Conservation (phyloP, 2,329 filamentous ascomycete species). For the Sporothrix brasiliensis region DNA sequence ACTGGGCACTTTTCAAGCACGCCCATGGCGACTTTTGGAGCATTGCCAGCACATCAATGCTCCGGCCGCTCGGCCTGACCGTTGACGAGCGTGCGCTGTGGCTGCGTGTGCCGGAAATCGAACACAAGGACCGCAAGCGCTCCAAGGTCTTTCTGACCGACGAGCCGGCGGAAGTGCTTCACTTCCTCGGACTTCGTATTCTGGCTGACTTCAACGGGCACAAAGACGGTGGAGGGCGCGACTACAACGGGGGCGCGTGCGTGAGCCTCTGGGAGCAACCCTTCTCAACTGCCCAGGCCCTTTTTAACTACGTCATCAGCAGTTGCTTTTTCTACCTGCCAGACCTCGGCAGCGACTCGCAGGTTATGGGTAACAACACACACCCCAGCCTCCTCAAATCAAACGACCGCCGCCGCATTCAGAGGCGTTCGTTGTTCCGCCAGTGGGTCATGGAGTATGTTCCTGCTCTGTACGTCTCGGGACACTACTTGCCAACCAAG, state of each 20-base stretch:
- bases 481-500: constrained; percentile 34
- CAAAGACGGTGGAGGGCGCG: constrained; percentile 24
- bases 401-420: constrained; percentile 62
- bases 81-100: constrained; percentile 65
- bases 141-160: constrained; percentile 63
- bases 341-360: constrained; percentile 37
- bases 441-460: constrained; percentile 66
- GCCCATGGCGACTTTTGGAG: constrained; percentile 74
- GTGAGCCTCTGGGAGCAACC: constrained; percentile 52
- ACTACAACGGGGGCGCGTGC: constrained; percentile 22
- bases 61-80: constrained; percentile 67
- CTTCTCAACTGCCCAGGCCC: constrained; percentile 57
- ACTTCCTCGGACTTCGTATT: constrained; percentile 62
- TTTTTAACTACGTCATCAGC: constrained; percentile 64
- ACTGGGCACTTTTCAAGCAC: constrained; percentile 69
- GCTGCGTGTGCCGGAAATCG: constrained; percentile 69
- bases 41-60: constrained; percentile 64
- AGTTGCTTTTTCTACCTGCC: constrained; percentile 62
- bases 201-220: constrained; percentile 37
- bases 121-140: constrained; percentile 58
- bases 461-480: constrained; percentile 44
- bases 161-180: constrained; percentile 58
- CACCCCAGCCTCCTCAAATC: constrained; percentile 42
- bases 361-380: constrained; percentile 30
- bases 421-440: constrained; percentile 59